Evolutionary conservation across 805 yeast genomes (phyloP), one percentile per base, ranked within the genome.

Genomic region (Torulaspora maleeae): DNA sequence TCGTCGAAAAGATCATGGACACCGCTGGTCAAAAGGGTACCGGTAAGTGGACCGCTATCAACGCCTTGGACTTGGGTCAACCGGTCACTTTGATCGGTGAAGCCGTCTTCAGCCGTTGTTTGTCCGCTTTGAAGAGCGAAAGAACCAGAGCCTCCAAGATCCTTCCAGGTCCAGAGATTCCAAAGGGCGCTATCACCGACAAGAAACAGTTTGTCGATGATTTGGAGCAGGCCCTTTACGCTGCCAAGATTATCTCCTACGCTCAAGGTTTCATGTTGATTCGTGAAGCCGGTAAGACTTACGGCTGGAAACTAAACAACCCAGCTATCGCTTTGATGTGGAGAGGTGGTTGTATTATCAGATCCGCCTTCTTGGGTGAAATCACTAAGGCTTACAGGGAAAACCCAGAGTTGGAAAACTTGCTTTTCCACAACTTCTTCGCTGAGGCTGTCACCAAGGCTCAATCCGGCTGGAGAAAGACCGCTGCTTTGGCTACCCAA

Each of bases 301-400:
- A 88, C 80, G 83, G 83, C 66, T 91, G 99, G 99, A 82, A 86
- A 73, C 79, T 91, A 70, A 93, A 91, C 84, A 86, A 87, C 82
- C 96, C 98, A 61, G 93, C 95, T 50, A 93, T 93, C 63, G 98
- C 98, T 60, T 80, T 93, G 65, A 91, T 91, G 98, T 91, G 99
- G 99, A 84, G 99, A 81, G 99, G 99, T 77, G 99, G 99, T 63
- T 91, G 99, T 80, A 91, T 91, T 73, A 91, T 91, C 75, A 87
- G 98, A 80, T 91, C 99, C 48, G 97, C 91, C 56, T 91, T 91
- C 86, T 78, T 91, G 68, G 97, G 83, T 67, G 97, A 91, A 73
- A 91, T 91, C 75, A 91, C 99, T 58, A 71, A 87, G 69, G 99
- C 99, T 58, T 91, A 83, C 85, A 86, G 93, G 75, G 81, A 84